phyloP scores from a whole-genome alignment of 257 asterid genomes.

The Echites panduratus region DNA sequence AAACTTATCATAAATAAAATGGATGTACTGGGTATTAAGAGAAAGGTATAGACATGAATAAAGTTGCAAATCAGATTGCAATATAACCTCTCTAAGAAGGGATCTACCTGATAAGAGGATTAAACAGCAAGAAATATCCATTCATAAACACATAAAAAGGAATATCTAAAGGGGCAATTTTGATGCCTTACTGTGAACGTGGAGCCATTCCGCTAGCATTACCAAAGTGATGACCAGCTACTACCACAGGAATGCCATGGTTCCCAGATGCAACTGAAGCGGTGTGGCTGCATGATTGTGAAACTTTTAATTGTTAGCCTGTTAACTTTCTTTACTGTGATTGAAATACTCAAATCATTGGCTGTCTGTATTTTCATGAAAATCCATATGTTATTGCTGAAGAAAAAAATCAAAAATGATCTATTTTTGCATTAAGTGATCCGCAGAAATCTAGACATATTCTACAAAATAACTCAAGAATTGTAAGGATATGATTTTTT shows the following conservation, averaged over 20 bases:
- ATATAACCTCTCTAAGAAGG: too few species aligned
- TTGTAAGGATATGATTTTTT: too few species aligned
- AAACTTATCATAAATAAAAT: neutral
- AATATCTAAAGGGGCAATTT: neutral
- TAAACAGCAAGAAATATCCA: neutral
- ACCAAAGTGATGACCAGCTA: constrained; percentile 86
- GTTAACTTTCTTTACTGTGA: neutral
- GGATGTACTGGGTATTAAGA: too few species aligned
- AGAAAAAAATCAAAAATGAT: neutral
- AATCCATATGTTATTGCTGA: neutral
- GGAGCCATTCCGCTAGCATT: constrained; percentile 99
- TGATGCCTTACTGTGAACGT: constrained; percentile 79
- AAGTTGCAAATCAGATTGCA: neutral
- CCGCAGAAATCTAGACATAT: neutral
- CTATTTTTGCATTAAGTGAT: neutral
- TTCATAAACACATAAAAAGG: neutral
- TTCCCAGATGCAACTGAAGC: constrained; percentile 94
- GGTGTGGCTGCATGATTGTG: constrained; percentile 61
- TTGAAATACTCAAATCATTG: neutral
- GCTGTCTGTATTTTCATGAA: neutral
- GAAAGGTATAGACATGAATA: neutral
- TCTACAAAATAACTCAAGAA: neutral
- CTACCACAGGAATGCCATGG: constrained; percentile 87
- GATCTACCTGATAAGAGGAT: neutral
- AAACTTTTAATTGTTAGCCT: constrained; percentile 9